Percentiles rank a stretch among this genome's conserved stretches.
phyloP scores from a whole-genome alignment of 129 eudicot genomes.

The Calendula officinalis region DNA sequence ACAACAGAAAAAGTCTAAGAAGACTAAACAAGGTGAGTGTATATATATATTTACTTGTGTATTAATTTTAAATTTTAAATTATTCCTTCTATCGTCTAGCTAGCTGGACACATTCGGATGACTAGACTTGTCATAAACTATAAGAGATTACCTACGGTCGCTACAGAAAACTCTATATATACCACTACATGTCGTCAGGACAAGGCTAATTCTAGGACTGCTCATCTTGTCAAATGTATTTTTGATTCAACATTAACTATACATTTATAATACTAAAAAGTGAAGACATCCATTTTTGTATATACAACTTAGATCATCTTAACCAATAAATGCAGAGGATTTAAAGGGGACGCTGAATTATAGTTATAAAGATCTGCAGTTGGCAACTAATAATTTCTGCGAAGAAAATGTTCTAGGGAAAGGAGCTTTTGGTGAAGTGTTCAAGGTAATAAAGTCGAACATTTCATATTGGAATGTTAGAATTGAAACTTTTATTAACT shows the following conservation, averaged over 20 bases:
- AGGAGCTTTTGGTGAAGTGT: constrained; percentile 63
- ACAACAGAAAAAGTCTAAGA: constrained; percentile 25
- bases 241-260: no score
- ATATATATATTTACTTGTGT: neutral
- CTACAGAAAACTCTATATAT: no score
- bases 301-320: neutral
- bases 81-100: no score
- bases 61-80: no score
- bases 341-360: neutral
- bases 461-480: no score
- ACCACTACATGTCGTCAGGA: no score
- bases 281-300: no score
- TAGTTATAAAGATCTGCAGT: neutral
- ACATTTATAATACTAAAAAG: no score
- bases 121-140: neutral
- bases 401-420: constrained; percentile 1
- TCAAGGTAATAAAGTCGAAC: constrained; percentile 45
- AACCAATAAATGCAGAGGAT: neutral
- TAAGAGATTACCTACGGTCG: no score
- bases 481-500: no score
- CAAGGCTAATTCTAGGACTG: no score
- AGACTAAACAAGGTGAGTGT: constrained; percentile 37
- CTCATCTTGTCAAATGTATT: no score
- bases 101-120: neutral
- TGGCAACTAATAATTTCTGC: constrained; percentile 5